These are phyloP conservation scores for Salisapilia sapeloensis DNA, from an alignment of 352 stramenopile species.

Conservation along the genomic window DNA sequence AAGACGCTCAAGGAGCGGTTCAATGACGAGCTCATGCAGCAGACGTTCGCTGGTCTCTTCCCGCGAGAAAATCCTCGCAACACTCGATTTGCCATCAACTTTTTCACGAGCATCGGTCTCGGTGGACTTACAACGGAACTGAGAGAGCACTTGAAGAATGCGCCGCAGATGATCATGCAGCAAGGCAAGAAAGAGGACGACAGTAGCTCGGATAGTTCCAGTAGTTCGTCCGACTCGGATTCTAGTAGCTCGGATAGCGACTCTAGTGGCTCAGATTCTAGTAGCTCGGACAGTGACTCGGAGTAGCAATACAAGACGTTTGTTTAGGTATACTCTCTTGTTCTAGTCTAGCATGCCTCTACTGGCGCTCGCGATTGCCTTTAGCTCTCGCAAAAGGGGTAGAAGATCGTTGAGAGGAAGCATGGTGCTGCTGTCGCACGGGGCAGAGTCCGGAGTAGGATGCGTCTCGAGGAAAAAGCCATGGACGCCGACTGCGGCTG, in stretches of 20 bases:
- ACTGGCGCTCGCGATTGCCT: slow-evolving; percentile 43
- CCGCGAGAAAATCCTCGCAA: slow-evolving; percentile 94
- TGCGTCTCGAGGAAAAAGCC: slow-evolving; percentile 85
- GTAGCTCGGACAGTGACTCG: slow-evolving; percentile 26
- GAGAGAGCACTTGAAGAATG: slow-evolving; percentile 93
- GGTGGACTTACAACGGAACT: slow-evolving; percentile 94
- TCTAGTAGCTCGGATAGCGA: slow-evolving; percentile 16
- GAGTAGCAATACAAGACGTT: no score
- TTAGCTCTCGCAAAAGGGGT: slow-evolving; percentile 48
- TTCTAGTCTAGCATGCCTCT: no score
- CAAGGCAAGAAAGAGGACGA: slow-evolving; percentile 17
- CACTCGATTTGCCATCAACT: slow-evolving; percentile 99
- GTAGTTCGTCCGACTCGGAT: slow-evolving; percentile 6
- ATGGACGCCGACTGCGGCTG: slow-evolving; percentile 69
- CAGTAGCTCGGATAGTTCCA: slow-evolving; percentile 9
- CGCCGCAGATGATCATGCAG: slow-evolving; percentile 88
- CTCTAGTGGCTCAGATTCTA: slow-evolving; percentile 13
- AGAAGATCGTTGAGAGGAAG: slow-evolving; percentile 48
- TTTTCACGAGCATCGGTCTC: slow-evolving; percentile 98
- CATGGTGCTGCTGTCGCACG: slow-evolving; percentile 64
- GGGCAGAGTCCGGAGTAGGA: slow-evolving; percentile 31
- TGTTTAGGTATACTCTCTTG: no score
- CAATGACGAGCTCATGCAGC: slow-evolving; percentile 79
- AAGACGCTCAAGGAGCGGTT: slow-evolving; percentile 92
- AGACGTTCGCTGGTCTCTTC: slow-evolving; percentile 92